Evolutionary conservation across 1,284 basidiomycete genomes (phyloP).

Genomic region (Marasmius oreades): DNA sequence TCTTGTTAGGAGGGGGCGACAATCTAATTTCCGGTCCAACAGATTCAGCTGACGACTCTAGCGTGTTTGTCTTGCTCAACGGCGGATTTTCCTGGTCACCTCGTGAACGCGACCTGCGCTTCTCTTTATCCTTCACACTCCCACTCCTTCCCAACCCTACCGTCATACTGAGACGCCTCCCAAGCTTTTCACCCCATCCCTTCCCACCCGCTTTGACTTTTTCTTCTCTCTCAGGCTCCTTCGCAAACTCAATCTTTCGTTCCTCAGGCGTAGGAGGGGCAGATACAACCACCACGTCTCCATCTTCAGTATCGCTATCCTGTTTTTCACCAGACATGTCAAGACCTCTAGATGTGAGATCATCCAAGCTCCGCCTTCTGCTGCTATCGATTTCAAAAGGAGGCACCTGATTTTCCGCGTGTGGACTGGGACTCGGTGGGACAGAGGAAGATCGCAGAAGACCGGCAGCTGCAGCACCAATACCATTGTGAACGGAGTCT

Average conservation of each 20-base stretch:
- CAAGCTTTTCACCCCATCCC: slow-evolving; percentile 54
- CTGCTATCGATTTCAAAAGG: slow-evolving; percentile 23
- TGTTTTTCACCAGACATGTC: neutral
- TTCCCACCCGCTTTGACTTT: slow-evolving; percentile 34
- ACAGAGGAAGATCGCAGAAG: slow-evolving; percentile 44
- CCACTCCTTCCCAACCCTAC: slow-evolving; percentile 35
- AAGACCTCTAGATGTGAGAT: slow-evolving; percentile 22
- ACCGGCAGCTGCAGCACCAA: no score
- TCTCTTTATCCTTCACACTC: slow-evolving; percentile 19
- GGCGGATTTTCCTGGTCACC: slow-evolving; percentile 2
- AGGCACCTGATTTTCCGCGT: slow-evolving; percentile 23
- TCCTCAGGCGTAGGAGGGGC: slow-evolving; percentile 12
- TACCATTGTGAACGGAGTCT: neutral
- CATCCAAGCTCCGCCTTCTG: slow-evolving; percentile 41
- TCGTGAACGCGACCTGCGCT: slow-evolving; percentile 6
- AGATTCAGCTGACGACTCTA: neutral
- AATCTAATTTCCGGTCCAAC: slow-evolving; percentile 18
- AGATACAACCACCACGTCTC: neutral
- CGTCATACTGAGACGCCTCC: slow-evolving; percentile 56
- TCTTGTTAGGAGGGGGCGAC: slow-evolving; percentile 14
- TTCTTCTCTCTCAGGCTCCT: slow-evolving; percentile 23
- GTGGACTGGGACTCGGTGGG: slow-evolving; percentile 39
- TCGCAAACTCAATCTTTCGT: slow-evolving; percentile 14
- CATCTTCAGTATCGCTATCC: slow-evolving; percentile 10
- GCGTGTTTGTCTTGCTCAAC: slow-evolving; percentile 5